Conservation (phyloP, 495 filamentous ascomycete species). For the Podospora conica region DNA sequence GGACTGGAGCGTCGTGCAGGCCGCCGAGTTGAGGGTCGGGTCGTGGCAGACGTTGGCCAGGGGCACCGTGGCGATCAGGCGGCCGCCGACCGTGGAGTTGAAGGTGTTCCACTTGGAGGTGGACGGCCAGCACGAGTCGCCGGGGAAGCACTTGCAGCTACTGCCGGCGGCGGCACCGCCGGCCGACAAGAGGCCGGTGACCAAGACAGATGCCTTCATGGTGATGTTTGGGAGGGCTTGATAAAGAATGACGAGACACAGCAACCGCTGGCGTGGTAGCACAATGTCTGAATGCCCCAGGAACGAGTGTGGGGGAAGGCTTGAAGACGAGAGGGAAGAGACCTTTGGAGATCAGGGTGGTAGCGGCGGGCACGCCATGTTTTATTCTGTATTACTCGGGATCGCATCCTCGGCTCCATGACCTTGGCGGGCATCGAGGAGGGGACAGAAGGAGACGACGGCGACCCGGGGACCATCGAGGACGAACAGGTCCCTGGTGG, state of each 20-base stretch:
- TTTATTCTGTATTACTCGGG: background rate
- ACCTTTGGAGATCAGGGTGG: background rate
- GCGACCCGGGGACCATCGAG: background rate
- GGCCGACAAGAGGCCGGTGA: constrained; percentile 17
- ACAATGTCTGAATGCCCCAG: background rate
- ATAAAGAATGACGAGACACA: background rate
- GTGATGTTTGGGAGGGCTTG: constrained; percentile 3
- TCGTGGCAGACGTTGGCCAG: constrained; percentile 46
- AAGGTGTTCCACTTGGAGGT: constrained; percentile 36
- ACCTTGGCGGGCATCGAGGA: background rate
- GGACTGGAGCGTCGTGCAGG: constrained; percentile 10
- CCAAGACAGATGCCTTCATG: constrained; percentile 19
- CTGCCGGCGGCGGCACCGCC: constrained; percentile 7
- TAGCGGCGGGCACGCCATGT: background rate
- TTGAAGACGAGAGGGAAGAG: background rate
- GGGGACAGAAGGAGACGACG: background rate
- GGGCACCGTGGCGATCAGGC: constrained; percentile 47
- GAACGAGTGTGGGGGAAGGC: background rate
- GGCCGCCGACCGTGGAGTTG: constrained; percentile 39
- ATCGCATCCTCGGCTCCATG: background rate
- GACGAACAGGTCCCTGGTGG: background rate
- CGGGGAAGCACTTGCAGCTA: constrained; percentile 49
- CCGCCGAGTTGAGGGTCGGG: constrained; percentile 25
- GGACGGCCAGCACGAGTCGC: constrained; percentile 45
- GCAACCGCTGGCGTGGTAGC: too few species aligned